Conservation (phyloP, 1,284 basidiomycete species). For the Lignosus rhinocerotis region DNA sequence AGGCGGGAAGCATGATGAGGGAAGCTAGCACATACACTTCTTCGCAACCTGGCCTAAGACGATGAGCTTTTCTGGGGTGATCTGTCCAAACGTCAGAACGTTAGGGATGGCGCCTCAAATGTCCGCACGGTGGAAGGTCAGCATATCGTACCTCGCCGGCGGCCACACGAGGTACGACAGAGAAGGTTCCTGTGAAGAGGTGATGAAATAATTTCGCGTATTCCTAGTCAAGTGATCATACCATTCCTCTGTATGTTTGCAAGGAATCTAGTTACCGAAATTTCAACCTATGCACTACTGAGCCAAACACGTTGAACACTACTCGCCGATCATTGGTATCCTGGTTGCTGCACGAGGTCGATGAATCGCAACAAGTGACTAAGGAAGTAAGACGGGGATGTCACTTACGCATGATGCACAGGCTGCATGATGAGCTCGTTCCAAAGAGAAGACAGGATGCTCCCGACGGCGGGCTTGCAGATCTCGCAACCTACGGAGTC, state of each 20-base stretch:
- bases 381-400: not conserved
- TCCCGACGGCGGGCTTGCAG: slow-evolving; percentile 72
- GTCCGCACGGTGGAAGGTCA: not conserved
- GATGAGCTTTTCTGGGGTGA: slow-evolving; percentile 69
- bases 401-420: slow-evolving; percentile 52
- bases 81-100: slow-evolving; percentile 27
- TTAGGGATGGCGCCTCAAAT: not conserved
- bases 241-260: slow-evolving; percentile 80
- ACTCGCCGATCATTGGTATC: slow-evolving; percentile 61
- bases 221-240: slow-evolving; percentile 8
- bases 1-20: not conserved
- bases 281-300: not conserved
- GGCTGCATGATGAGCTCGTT: slow-evolving; percentile 73
- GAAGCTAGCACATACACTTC: slow-evolving; percentile 47
- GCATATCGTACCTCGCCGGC: slow-evolving; percentile 52
- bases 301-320: slow-evolving; percentile 4
- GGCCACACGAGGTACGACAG: slow-evolving; percentile 70
- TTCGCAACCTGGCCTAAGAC: slow-evolving; percentile 71
- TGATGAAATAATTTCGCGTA: not conserved
- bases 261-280: slow-evolving; percentile 45
- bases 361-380: not conserved
- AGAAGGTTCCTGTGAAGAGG: slow-evolving; percentile 54
- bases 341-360: slow-evolving; percentile 46
- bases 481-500: slow-evolving; percentile 69
- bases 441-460: slow-evolving; percentile 67